phyloP scores from a whole-genome alignment of 2,329 filamentous ascomycete genomes.

The Fusarium keratoplasticum region DNA sequence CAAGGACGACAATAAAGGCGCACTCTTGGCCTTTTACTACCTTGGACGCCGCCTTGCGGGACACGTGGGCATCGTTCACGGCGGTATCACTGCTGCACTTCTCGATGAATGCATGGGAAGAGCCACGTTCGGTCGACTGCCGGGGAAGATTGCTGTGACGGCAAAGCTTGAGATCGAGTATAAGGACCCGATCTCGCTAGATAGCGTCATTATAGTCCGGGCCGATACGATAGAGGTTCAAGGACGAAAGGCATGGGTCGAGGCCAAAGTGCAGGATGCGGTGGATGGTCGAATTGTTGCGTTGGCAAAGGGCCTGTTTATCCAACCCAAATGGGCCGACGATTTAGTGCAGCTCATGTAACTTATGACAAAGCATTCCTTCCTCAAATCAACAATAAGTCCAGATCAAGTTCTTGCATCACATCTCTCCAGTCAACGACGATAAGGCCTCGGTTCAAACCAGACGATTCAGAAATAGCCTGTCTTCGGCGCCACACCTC shows the following conservation, averaged over 20 bases:
- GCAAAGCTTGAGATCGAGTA: constrained; percentile 33
- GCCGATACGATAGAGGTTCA: neutral
- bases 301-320: neutral
- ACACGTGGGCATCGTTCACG: constrained; percentile 35
- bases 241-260: neutral
- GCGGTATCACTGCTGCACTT: constrained; percentile 33
- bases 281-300: neutral
- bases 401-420: constrained; percentile 7
- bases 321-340: neutral
- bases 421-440: constrained; percentile 8
- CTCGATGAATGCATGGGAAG: constrained; percentile 36
- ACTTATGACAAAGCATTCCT: neutral
- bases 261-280: neutral
- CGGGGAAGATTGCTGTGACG: constrained; percentile 31
- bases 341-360: neutral
- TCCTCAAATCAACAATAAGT: constrained; percentile 5
- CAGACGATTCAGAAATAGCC: neutral
- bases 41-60: constrained; percentile 20
- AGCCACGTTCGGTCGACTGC: constrained; percentile 16
- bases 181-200: constrained; percentile 10
- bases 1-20: neutral
- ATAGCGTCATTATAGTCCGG: neutral
- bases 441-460: neutral
- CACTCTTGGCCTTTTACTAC: neutral
- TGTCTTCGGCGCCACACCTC: neutral